phyloP scores from a whole-genome alignment of 192 early-diverging fungal species.

The Coemansia sp. region DNA sequence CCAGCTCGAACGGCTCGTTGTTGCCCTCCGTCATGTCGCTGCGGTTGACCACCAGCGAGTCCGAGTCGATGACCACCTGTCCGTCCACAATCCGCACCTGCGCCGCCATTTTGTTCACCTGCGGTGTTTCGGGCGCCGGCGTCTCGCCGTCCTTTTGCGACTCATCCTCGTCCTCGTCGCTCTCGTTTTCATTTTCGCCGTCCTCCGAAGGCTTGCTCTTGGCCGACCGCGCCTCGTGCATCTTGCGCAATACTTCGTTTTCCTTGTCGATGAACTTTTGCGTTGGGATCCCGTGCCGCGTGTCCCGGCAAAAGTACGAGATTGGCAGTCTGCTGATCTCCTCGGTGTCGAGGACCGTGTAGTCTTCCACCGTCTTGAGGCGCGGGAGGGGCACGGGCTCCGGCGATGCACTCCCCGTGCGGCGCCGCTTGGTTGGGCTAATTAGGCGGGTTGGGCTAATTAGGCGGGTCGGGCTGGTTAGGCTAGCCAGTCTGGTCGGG shows the following conservation, averaged over 20 bases:
- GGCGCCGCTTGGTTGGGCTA: slow-evolving; percentile 2
- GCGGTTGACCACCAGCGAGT: slow-evolving; percentile 44
- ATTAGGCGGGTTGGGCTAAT: too few relatives aligned
- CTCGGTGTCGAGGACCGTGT: slow-evolving; percentile 17
- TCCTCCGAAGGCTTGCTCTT: not conserved
- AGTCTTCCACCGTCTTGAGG: slow-evolving; percentile 33
- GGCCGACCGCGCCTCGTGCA: slow-evolving; percentile 17
- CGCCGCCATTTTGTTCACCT: slow-evolving; percentile 29
- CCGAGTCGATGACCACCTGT: slow-evolving; percentile 43
- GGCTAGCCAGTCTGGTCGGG: not conserved
- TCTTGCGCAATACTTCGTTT: slow-evolving; percentile 28
- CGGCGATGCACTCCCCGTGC: slow-evolving; percentile 24
- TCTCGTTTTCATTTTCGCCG: not conserved
- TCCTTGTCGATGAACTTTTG: slow-evolving; percentile 40
- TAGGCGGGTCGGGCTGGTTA: not conserved
- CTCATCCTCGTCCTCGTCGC: not conserved
- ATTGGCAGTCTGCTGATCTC: slow-evolving; percentile 41
- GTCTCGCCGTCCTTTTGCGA: not conserved
- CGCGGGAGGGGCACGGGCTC: slow-evolving; percentile 20
- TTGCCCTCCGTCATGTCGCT: slow-evolving; percentile 27
- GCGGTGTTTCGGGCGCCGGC: not conserved
- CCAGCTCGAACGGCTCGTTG: slow-evolving; percentile 34
- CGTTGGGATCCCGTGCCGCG: slow-evolving; percentile 35
- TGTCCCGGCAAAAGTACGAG: slow-evolving; percentile 42
- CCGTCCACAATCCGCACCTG: slow-evolving; percentile 52